Base-by-base conservation (phyloP, 2,329 filamentous ascomycete species). In the Paraconiothyrium sp. region DNA sequence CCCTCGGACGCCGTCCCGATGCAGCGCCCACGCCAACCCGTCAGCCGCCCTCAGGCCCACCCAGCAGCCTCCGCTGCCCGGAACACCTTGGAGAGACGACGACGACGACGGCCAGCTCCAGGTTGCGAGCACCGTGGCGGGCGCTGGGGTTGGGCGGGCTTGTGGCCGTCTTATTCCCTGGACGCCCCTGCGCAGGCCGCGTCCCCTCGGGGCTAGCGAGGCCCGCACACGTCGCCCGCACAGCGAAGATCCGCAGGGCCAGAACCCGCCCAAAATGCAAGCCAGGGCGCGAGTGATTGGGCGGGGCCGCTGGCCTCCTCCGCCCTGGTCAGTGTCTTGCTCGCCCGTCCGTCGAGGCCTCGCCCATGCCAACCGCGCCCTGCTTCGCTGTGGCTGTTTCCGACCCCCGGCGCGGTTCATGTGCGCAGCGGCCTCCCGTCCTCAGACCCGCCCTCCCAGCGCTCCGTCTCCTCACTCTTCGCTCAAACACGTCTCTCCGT, bases 341-440 rank as follows among this genome's bases (percentile, higher is more conserved):
- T 70, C 20, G 20, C 62, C 66, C 67, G 66, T 69, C 47, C 52
- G 51, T 46, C 16, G 32, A 41, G 55, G 39, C 32, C 55, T 55
- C 51, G 37, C 50, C 48, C 51, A 46, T 50, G 8, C 48, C 35
- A 35, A 34, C 47, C 41, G 60, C 57, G 52, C 55, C 48, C 60
- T 59, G 58, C 43, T 63, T 52, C 61, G 54, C 57, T 63, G 62
- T 63, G 56, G 55, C 59, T 59, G 50, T 49, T 57, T 63, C 60
- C 51, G 51, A 54, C 39, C 16, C 39, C 16, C 39, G 39, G 14
- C 39, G 14, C 11, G 2, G 13, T 16, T 14, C 24, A 16, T 20
- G 30, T 22, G 47, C 41, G n/a, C 49, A 32, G 57, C 52, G 32
- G 39, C 50, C 52, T 46, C 35, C 57, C 52, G 35, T 46, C 43